These are phyloP conservation scores for Lumnitzera racemosa DNA, from an alignment of 345 rosid species.

Conservation along the genomic window DNA sequence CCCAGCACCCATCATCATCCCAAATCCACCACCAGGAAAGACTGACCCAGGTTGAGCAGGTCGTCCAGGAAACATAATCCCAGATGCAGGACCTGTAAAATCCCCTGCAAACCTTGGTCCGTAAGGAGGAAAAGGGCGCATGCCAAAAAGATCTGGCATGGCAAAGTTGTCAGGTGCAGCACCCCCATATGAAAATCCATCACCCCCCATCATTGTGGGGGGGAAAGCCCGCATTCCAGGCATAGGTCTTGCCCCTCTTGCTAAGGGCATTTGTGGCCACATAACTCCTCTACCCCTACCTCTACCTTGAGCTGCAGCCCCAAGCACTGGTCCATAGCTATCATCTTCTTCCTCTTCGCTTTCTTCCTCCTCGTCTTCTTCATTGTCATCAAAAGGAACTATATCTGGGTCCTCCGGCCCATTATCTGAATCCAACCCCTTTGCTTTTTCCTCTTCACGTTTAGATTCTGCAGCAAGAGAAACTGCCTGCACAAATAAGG, in stretches of 20 bases:
- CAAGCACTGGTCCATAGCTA: slow-evolving; percentile 26
- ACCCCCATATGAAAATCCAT: slow-evolving; percentile 69
- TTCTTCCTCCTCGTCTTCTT: slow-evolving; percentile 97
- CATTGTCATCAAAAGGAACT: slow-evolving; percentile 94
- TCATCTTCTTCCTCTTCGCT: slow-evolving; percentile 83
- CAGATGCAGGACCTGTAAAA: slow-evolving; percentile 63
- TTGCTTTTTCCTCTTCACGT: slow-evolving; percentile 96
- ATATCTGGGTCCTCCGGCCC: slow-evolving; percentile 88
- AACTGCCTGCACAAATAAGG: slow-evolving; percentile 41
- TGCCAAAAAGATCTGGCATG: slow-evolving; percentile 79
- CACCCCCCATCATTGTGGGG: slow-evolving; percentile 78
- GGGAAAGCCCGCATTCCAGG: slow-evolving; percentile 83
- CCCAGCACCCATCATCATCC: slow-evolving; percentile 92
- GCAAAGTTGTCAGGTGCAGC: slow-evolving; percentile 70
- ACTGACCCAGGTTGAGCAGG: slow-evolving; percentile 74
- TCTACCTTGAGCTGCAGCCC: slow-evolving; percentile 56
- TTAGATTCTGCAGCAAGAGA: slow-evolving; percentile 88
- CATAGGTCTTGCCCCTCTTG: slow-evolving; percentile 77
- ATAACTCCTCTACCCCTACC: slow-evolving; percentile 94
- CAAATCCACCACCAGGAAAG: slow-evolving; percentile 80
- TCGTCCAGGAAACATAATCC: slow-evolving; percentile 94
- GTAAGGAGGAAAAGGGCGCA: slow-evolving; percentile 74
- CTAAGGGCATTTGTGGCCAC: slow-evolving; percentile 91
- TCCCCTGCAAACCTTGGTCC: slow-evolving; percentile 93
- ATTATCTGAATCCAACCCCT: slow-evolving; percentile 76